These are phyloP conservation scores for Karstenula rhodostoma DNA, from an alignment of 2,329 filamentous ascomycete species.

Conservation along the genomic window DNA sequence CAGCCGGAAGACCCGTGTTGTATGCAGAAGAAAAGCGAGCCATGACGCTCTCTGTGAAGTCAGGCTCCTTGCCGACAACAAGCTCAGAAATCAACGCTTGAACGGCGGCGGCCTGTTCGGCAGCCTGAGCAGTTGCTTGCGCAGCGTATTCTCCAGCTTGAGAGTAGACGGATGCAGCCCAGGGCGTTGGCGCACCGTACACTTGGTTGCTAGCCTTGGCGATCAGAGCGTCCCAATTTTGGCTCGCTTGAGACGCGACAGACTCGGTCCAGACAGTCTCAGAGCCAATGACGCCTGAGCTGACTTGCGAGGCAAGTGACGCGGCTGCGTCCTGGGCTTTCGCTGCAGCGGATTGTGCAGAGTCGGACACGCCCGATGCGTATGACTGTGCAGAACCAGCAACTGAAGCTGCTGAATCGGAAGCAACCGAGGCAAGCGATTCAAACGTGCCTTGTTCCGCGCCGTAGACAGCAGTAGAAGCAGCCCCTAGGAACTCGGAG, in stretches of 20 bases:
- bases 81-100: slow-evolving; percentile 79
- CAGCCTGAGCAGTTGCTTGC: slow-evolving; percentile 68
- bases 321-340: slow-evolving; percentile 59
- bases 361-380: slow-evolving; percentile 47
- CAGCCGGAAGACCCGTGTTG: slow-evolving; percentile 68
- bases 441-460: slow-evolving; percentile 47
- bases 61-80: slow-evolving; percentile 77
- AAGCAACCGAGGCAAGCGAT: slow-evolving; percentile 47
- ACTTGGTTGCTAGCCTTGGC: slow-evolving; percentile 72
- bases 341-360: slow-evolving; percentile 51
- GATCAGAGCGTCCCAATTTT: slow-evolving; percentile 70
- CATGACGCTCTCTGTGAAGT: slow-evolving; percentile 83
- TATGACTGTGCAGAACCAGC: slow-evolving; percentile 48
- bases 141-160: slow-evolving; percentile 67
- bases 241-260: slow-evolving; percentile 63
- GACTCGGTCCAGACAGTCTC: slow-evolving; percentile 63
- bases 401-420: slow-evolving; percentile 50
- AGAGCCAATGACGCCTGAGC: slow-evolving; percentile 55
- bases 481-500: slow-evolving; percentile 75
- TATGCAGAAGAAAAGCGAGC: slow-evolving; percentile 76
- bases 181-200: slow-evolving; percentile 70
- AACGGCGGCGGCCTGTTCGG: slow-evolving; percentile 73
- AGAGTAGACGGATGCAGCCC: slow-evolving; percentile 56
- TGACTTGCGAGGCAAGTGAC: slow-evolving; percentile 55
- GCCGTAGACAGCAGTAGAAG: slow-evolving; percentile 72